These are phyloP conservation scores for Chlorella sp. DNA, from an alignment of 139 green algal species.

Conservation along the genomic window DNA sequence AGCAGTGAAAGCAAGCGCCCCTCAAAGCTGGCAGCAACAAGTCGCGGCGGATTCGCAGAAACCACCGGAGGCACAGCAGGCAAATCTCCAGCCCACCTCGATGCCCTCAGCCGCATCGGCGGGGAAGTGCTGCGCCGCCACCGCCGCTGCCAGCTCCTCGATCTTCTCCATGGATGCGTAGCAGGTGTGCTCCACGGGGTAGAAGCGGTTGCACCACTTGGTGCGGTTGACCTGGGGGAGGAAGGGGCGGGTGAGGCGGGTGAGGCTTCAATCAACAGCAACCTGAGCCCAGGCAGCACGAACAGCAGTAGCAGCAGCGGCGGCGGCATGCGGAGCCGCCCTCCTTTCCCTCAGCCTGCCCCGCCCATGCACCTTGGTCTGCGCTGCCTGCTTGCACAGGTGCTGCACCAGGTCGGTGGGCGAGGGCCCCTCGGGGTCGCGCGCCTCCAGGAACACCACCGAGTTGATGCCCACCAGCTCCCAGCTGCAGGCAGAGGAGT, in stretches of 20 bases:
- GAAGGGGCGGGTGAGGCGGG: too few species aligned
- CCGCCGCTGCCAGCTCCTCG: conserved; percentile 28
- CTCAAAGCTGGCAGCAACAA: too few species aligned
- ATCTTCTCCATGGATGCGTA: conserved; percentile 56
- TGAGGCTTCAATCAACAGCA: too few species aligned
- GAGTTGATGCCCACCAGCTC: conserved; percentile 37
- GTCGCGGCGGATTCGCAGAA: too few species aligned
- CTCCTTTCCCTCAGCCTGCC: too few species aligned
- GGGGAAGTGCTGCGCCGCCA: conserved; percentile 53
- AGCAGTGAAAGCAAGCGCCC: too few species aligned
- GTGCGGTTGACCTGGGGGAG: too few species aligned
- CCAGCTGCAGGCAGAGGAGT: too few species aligned
- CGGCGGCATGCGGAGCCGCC: too few species aligned
- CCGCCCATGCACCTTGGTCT: not conserved
- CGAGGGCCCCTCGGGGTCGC: conserved; percentile 31
- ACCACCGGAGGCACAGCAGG: too few species aligned
- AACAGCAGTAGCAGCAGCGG: too few species aligned
- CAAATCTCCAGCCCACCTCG: not conserved
- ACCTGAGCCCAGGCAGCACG: too few species aligned
- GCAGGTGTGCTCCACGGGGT: conserved; percentile 55
- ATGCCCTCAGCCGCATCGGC: conserved; percentile 1
- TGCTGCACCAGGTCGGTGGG: conserved; percentile 43
- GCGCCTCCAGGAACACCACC: conserved; percentile 44
- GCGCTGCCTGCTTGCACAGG: conserved; percentile 17
- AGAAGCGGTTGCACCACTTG: conserved; percentile 52